Conservation (phyloP, 768 basidiomycete species). For the Rhodotorula paludigena region DNA sequence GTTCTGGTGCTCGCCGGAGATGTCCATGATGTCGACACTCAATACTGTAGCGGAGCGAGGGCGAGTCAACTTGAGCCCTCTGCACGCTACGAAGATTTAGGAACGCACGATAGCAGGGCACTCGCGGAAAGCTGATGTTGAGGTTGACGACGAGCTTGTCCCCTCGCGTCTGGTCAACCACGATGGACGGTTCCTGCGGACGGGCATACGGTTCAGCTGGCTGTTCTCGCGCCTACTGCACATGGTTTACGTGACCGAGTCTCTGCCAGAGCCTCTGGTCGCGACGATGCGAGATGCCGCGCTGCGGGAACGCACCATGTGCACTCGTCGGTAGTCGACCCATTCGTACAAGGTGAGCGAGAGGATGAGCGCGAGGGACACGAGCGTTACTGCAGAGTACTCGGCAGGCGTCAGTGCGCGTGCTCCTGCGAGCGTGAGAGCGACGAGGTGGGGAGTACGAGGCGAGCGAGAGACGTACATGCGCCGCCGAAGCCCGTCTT, state of each 20-base stretch:
- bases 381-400: slow-evolving; percentile 66
- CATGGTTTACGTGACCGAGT: too few relatives aligned
- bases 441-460: not conserved
- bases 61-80: not conserved
- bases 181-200: slow-evolving; percentile 59
- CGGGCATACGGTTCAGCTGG: too few relatives aligned
- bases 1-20: slow-evolving; percentile 88
- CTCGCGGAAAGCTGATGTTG: slow-evolving; percentile 90
- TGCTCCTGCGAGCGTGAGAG: not conserved
- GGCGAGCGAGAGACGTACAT: slow-evolving; percentile 73
- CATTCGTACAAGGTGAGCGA: slow-evolving; percentile 90
- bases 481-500: slow-evolving; percentile 63
- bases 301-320: slow-evolving; percentile 42
- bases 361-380: slow-evolving; percentile 86
- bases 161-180: slow-evolving; percentile 90
- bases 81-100: not conserved
- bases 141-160: slow-evolving; percentile 87
- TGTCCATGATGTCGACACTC: slow-evolving; percentile 95
- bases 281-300: not conserved
- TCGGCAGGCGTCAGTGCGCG: not conserved
- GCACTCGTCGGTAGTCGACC: slow-evolving; percentile 83
- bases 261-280: too few relatives aligned
- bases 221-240: too few relatives aligned
- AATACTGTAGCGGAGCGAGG: slow-evolving; percentile 58
- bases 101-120: slow-evolving; percentile 89